These are phyloP conservation scores for Rhodamnia rubescens DNA, from an alignment of 345 rosid genomes.

Conservation along the genomic window DNA sequence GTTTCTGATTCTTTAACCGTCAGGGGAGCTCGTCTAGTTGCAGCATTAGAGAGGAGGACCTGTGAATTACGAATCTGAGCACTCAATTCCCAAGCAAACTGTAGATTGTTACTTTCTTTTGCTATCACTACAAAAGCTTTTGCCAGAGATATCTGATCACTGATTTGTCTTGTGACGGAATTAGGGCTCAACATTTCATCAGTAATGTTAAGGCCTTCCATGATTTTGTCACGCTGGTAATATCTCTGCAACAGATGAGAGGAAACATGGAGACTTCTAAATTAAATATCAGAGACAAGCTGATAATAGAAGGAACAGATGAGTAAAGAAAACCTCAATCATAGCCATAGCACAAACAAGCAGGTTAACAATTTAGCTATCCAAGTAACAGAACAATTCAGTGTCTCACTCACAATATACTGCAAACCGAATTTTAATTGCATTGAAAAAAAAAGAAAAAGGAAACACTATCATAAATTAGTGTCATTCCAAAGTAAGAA, in stretches of 20 bases:
- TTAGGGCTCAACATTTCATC: constrained; percentile 72
- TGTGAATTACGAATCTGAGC: constrained; percentile 91
- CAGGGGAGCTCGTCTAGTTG: constrained; percentile 61
- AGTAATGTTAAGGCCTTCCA: constrained; percentile 64
- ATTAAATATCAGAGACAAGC: background rate
- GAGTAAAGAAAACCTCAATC: background rate
- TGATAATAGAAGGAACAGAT: background rate
- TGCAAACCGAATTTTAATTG: background rate
- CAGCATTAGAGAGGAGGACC: constrained; percentile 64
- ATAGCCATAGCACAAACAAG: background rate
- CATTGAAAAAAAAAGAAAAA: background rate
- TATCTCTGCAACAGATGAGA: constrained; percentile 27
- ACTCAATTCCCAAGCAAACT: constrained; percentile 94
- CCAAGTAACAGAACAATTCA: background rate
- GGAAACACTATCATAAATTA: background rate
- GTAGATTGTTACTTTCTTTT: constrained; percentile 86
- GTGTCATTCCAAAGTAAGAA: background rate
- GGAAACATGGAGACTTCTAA: background rate
- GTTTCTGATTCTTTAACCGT: constrained; percentile 60
- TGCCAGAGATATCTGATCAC: constrained; percentile 85
- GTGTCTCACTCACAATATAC: background rate
- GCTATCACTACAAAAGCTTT: constrained; percentile 87
- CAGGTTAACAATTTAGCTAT: background rate
- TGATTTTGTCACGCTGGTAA: constrained; percentile 34
- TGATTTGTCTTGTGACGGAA: constrained; percentile 76